Evolutionary conservation across 2,329 filamentous ascomycete species (phyloP).

Genomic region (Nothophaeocryptopus gaeumannii): DNA sequence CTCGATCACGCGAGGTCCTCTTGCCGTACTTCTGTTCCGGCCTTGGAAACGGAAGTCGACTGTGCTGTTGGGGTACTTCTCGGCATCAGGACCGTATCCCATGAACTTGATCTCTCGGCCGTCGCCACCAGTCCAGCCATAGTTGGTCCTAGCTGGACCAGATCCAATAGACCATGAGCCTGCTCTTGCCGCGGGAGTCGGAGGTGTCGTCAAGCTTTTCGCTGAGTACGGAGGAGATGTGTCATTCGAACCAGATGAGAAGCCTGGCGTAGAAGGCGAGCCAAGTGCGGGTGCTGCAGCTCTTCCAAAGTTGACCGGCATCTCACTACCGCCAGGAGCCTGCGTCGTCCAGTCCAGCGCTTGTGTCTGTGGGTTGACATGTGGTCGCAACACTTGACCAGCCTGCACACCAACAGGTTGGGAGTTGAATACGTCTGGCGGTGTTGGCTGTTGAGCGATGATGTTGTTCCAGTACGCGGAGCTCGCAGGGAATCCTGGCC

Average conservation of each 20-base stretch:
- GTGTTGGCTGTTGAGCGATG: not conserved
- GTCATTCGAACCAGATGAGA: constrained; percentile 19
- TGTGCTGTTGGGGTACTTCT: constrained; percentile 28
- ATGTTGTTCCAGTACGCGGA: no score
- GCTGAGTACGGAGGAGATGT: constrained; percentile 5
- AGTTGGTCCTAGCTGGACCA: constrained; percentile 12
- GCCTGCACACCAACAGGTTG: constrained; percentile 12
- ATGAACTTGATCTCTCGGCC: constrained; percentile 37
- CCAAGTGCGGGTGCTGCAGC: constrained; percentile 3
- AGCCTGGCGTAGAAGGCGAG: constrained; percentile 9
- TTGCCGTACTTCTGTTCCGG: constrained; percentile 4
- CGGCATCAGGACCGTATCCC: constrained; percentile 33
- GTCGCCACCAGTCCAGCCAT: constrained; percentile 36
- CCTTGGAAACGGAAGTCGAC: constrained; percentile 22
- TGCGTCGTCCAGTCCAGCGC: constrained; percentile 20
- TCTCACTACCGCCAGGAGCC: constrained; percentile 13
- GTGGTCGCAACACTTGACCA: constrained; percentile 20
- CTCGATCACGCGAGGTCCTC: constrained; percentile 19
- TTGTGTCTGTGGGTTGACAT: constrained; percentile 17
- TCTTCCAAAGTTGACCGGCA: constrained; percentile 18
- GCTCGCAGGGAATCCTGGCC: no score
- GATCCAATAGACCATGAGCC: constrained; percentile 25
- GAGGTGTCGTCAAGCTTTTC: constrained; percentile 5
- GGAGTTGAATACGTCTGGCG: constrained; percentile 2
- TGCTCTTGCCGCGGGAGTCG: constrained; percentile 4